These are phyloP conservation scores for Shiraia sp. DNA, from an alignment of 2,329 filamentous ascomycete genomes.

Conservation along the genomic window DNA sequence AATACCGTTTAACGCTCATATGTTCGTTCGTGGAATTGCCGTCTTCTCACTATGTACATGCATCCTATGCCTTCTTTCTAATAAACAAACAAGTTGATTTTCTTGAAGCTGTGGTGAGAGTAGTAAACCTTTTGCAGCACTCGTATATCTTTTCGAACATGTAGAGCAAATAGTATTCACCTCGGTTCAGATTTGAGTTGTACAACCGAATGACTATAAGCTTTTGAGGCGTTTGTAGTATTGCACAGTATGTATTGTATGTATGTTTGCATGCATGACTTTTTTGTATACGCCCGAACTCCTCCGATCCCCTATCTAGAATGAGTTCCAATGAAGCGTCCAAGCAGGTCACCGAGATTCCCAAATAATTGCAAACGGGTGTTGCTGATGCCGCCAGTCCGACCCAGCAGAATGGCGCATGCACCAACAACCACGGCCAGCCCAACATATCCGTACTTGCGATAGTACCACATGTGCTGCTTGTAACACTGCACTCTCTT, in stretches of 20 bases:
- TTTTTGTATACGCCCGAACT: not conserved
- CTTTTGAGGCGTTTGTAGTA: too few species aligned
- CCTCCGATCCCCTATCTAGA: not conserved
- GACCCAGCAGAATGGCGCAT: constrained; percentile 42
- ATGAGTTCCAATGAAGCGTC: constrained; percentile 12
- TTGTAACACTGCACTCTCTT: constrained; percentile 40
- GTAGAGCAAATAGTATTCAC: too few species aligned
- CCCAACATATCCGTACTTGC: constrained; percentile 61
- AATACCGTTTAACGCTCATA: too few species aligned
- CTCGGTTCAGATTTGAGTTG: too few species aligned
- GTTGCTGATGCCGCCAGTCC: constrained; percentile 13
- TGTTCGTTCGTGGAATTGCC: too few species aligned
- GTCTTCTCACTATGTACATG: too few species aligned
- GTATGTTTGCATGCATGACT: not conserved
- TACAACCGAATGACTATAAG: too few species aligned
- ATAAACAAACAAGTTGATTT: too few species aligned
- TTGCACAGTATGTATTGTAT: not conserved
- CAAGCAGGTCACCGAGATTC: constrained; percentile 20
- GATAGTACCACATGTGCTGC: constrained; percentile 65
- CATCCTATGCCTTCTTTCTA: too few species aligned
- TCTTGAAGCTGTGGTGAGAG: too few species aligned
- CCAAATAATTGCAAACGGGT: constrained; percentile 14
- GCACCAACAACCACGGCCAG: constrained; percentile 52
- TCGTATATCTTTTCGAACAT: too few species aligned
- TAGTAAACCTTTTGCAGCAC: too few species aligned